Base-by-base conservation (phyloP, 208 protist genomes). In the Trypanosoma congolense region DNA sequence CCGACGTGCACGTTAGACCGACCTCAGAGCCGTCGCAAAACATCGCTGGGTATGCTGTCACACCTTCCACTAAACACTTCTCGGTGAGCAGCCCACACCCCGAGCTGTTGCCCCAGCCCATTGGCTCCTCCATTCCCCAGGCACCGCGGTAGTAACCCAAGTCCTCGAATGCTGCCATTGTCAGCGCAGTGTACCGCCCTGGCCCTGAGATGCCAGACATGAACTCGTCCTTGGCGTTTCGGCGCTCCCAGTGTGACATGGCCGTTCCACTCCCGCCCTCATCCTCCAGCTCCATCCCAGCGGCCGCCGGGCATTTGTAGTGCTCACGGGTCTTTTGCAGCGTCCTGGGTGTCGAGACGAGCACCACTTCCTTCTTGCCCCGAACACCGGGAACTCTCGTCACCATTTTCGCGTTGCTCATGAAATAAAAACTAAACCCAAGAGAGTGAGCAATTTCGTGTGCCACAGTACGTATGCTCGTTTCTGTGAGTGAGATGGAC, bases 361-460 rank as follows among this genome's bases (percentile, higher is more conserved):
- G 56, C 1, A 22, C 10, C 2, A 40, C n/a, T n/a, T 56, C 31
- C 10, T n/a, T 14, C 68, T 79, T 87, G 22, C 70, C 61, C 26
- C 81, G 71, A n/a, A 83, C n/a, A 6, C 31, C 40, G 4, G 38
- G 28, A 33, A 65, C 51, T 25, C 48, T 3, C 0, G 2, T 6
- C 10, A 50, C 1, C 16, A 81, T 68, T 12, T 30, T 38, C 10
- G 21, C 18, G 26, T 36, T 44, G 4, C 22, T 12, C 29, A 75
- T 59, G 16, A 4, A 25, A 12, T 35, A 19, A 8, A 21, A 21
- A 25, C 24, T 48, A 42, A 75, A 75, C 4, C 92, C 92, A 38
- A 96, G 59, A 29, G 79, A 75, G 71, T 96, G 92, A 4, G 85
- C 61, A 0, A 95, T 62, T 69, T 95, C 89, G 52, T 96, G 92